phyloP scores from a whole-genome alignment of 148 eudicot genomes.

The Chenopodium berlandieri region DNA sequence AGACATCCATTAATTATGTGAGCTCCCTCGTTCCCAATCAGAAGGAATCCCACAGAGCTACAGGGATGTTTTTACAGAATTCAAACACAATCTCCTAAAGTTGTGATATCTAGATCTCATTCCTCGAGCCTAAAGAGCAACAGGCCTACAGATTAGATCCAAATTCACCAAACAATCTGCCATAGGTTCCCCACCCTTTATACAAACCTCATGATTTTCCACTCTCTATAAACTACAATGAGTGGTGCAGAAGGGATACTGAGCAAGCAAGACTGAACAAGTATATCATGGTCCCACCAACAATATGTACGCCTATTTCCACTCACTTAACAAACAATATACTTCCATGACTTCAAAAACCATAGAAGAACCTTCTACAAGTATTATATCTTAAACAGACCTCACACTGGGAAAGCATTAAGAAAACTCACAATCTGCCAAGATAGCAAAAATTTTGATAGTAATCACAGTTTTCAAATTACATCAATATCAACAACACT shows the following conservation, averaged over 20 bases:
- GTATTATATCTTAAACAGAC: background rate
- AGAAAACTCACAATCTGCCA: constrained; percentile 1
- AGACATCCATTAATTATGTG: background rate
- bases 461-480: background rate
- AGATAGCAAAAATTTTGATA: background rate
- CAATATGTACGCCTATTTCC: background rate
- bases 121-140: background rate
- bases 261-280: background rate
- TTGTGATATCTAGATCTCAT: background rate
- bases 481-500: background rate
- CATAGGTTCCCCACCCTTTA: background rate
- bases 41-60: background rate
- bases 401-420: background rate
- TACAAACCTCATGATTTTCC: background rate
- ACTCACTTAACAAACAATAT: background rate
- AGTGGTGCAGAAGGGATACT: background rate
- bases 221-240: background rate
- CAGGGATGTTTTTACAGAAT: background rate
- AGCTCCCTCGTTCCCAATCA: background rate
- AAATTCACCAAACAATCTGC: background rate
- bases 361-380: background rate
- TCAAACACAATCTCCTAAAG: background rate
- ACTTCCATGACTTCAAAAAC: background rate
- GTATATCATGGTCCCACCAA: background rate
- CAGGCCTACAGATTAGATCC: background rate